phyloP scores from a whole-genome alignment of 2,329 filamentous ascomycete genomes.

The Colletotrichum phormii region DNA sequence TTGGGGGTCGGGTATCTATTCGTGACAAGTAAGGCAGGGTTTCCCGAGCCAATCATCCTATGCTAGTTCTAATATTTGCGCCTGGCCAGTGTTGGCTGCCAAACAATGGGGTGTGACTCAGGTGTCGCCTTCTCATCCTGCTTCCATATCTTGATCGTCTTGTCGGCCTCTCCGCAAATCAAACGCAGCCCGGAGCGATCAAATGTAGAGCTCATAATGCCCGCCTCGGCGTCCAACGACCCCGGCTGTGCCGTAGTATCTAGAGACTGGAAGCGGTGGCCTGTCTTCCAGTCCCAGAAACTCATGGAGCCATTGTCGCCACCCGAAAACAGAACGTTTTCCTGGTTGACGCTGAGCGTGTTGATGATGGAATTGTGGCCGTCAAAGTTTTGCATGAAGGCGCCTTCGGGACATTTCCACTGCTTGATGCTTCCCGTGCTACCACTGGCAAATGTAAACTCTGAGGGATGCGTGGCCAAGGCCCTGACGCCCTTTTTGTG shows the following conservation, averaged over 20 bases:
- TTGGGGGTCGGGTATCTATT: slow-evolving; percentile 27
- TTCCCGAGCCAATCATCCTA: neutral
- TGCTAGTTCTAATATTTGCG: slow-evolving; percentile 71
- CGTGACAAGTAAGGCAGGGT: neutral
- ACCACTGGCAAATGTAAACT: slow-evolving; percentile 96
- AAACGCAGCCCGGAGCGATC: slow-evolving; percentile 89
- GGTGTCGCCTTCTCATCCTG: slow-evolving; percentile 91
- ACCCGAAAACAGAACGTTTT: slow-evolving; percentile 94
- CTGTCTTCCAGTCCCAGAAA: slow-evolving; percentile 99
- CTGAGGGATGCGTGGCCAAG: slow-evolving; percentile 85
- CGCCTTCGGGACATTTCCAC: slow-evolving; percentile 98
- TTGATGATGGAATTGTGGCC: slow-evolving; percentile 98
- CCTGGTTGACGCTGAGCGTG: slow-evolving; percentile 90
- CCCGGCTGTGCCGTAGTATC: slow-evolving; percentile 96
- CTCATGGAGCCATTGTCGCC: slow-evolving; percentile 95
- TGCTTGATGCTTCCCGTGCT: slow-evolving; percentile 97
- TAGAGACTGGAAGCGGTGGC: slow-evolving; percentile 88
- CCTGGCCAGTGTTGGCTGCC: slow-evolving; percentile 84
- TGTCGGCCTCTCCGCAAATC: slow-evolving; percentile 95
- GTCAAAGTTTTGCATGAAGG: slow-evolving; percentile 99
- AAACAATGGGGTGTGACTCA: slow-evolving; percentile 91
- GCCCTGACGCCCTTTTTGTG: slow-evolving; percentile 97
- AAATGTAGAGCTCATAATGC: slow-evolving; percentile 94
- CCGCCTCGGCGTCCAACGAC: slow-evolving; percentile 91
- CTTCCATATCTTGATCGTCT: slow-evolving; percentile 99